Base-by-base conservation (phyloP, 176 grass and related monocot genomes). In the Juncus inflexus region DNA sequence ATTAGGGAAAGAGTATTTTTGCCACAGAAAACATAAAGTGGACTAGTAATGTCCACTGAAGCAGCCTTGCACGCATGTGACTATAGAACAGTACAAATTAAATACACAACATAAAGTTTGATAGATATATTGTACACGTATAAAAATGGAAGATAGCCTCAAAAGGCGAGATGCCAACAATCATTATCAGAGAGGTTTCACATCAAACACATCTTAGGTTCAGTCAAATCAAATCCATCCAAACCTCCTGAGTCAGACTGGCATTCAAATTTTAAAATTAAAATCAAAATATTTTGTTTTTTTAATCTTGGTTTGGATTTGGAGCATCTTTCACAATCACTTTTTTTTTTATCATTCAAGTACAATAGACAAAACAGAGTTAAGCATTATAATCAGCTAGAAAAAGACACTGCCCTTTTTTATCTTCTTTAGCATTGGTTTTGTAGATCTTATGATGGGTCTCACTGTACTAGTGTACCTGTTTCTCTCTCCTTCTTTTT, bases 151-250 rank as follows among this genome's bases (percentile, higher is more conserved):
- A 50, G 3, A 15, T 5, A 65, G 42, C 12, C 7, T 65, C 42
- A 35, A 63, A 52, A 42, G 50, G 49, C 56, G 13, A 68, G 59
- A 73, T 40, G 15, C 60, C 50, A 40, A 58, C 64, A 76, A 61
- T 56, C 57, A 64, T 70, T 63, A 81, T 60, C 54, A 54, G 38
- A 16, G 9, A 63, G 36, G 7, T 3, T 64, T 58, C 41, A 61
- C 61, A 45, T 51, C 42, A 73, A 55, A 63, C 4, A 55, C 54
- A 64, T 70, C 73, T 14, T n/a, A 71, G 50, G 73, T 82, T 55
- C 39, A 69, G 59, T 82, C 60, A 76, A 76, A 82, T 76, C 79
- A 76, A 51, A 64, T 62, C 51, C 61, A 64, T 38, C 7, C 58
- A 11, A 73, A 42, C 67, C 19, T 15, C 40, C 67, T 70, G 67